These are phyloP conservation scores for Petunia axillaris DNA, from an alignment of 257 asterid genomes.

Conservation along the genomic window DNA sequence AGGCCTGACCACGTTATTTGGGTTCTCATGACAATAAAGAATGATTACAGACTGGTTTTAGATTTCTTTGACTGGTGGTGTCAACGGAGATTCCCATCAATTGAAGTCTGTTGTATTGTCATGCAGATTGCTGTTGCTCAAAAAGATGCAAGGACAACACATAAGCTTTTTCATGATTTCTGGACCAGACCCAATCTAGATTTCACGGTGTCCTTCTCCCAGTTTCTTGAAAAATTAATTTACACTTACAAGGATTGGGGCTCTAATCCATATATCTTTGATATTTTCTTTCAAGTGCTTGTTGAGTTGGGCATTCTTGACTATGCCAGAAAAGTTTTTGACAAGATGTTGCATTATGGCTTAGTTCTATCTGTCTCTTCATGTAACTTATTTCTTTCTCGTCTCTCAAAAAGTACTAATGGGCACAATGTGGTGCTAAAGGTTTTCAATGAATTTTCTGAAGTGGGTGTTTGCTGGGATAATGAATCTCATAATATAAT, in stretches of 20 bases:
- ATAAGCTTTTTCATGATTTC: conserved; percentile 51
- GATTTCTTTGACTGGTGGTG: conserved; percentile 80
- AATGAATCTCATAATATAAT: conserved; percentile 72
- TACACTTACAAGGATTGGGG: conserved; percentile 95
- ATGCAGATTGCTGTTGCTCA: conserved; percentile 77
- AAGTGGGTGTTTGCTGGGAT: conserved; percentile 76
- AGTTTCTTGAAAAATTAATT: conserved; percentile 69
- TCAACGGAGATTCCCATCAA: conserved; percentile 67
- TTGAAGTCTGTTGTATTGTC: conserved; percentile 81
- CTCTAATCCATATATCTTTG: conserved; percentile 73
- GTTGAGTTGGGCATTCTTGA: conserved; percentile 57
- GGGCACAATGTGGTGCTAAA: conserved; percentile 54
- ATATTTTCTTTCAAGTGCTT: conserved; percentile 76
- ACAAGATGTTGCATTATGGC: conserved; percentile 75
- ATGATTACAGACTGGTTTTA: conserved; percentile 66
- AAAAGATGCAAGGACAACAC: conserved; percentile 52
- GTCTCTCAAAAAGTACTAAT: conserved; percentile 45
- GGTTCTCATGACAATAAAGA: conserved; percentile 78
- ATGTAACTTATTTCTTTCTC: conserved; percentile 74
- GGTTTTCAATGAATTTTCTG: conserved; percentile 66
- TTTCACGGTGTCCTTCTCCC: conserved; percentile 45
- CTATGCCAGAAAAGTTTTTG: conserved; percentile 65
- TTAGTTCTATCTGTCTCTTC: conserved; percentile 73
- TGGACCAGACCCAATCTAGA: conserved; percentile 51
- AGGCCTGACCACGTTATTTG: conserved; percentile 81